A percentile compares a stretch with the other conserved stretches of the same genome.
phyloP scores from a whole-genome alignment of 73 alveolate species.

The Paramecium pentaurelia region DNA sequence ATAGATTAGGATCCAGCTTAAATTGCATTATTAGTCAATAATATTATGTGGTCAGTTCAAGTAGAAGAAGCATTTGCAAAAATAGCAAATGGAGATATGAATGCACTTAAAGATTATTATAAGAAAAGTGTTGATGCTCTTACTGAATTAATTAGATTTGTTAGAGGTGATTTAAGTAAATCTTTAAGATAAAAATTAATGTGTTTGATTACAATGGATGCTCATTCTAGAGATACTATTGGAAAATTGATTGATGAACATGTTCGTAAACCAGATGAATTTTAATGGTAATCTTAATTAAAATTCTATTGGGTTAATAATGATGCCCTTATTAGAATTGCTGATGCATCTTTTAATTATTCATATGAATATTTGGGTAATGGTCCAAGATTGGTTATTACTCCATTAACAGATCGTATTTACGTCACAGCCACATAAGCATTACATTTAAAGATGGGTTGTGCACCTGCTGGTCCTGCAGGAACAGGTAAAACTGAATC shows the following conservation, averaged over 20 bases:
- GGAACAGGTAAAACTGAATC: conserved; percentile 99
- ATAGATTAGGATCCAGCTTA: conserved; percentile 93
- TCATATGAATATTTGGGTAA: conserved; percentile 99
- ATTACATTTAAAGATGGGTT: conserved; percentile 99
- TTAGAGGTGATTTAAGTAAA: conserved; percentile 90
- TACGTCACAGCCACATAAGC: conserved; percentile 99
- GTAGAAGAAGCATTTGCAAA: conserved; percentile 85
- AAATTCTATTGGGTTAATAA: conserved; percentile 93
- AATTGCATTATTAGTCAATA: conserved; percentile 90
- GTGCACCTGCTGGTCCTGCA: conserved; percentile 99
- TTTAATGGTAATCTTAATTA: conserved; percentile 99
- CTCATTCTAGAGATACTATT: conserved; percentile 99
- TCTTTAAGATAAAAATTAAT: conserved; percentile 95
- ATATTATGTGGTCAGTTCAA: conserved; percentile 84
- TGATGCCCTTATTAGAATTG: conserved; percentile 90
- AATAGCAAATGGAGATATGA: conserved; percentile 70
- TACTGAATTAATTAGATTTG: conserved; percentile 89
- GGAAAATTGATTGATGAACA: conserved; percentile 88
- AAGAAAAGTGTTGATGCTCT: conserved; percentile 81
- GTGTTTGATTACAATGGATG: conserved; percentile 99
- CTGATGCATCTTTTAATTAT: conserved; percentile 97
- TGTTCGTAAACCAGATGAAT: conserved; percentile 94
- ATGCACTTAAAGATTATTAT: conserved; percentile 78
- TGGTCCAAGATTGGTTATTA: conserved; percentile 99
- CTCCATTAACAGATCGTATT: conserved; percentile 99